Evolutionary conservation across 495 filamentous ascomycete species (phyloP).

Genomic region (Penicillium maclennaniae): DNA sequence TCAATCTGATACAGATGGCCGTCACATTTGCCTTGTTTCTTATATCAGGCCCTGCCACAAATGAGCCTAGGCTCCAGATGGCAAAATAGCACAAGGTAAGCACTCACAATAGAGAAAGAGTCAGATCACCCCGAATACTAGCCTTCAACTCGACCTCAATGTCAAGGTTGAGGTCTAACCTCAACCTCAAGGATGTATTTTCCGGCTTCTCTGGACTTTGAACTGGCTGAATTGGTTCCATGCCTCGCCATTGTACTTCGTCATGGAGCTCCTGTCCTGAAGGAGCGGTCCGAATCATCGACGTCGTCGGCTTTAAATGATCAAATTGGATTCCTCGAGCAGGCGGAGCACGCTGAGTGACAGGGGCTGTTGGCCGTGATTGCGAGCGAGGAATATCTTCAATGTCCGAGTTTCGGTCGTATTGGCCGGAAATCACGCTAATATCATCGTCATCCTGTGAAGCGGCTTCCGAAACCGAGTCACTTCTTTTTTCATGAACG

Average conservation of each 20-base stretch:
- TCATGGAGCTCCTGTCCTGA: neutral
- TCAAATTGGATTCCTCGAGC: neutral
- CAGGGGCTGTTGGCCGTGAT: neutral
- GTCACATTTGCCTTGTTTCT: too few relatives aligned
- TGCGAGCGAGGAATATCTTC: neutral
- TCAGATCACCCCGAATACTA: conserved; percentile 57
- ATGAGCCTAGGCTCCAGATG: too few relatives aligned
- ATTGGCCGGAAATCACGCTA: neutral
- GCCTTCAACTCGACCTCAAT: too few relatives aligned
- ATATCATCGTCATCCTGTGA: neutral
- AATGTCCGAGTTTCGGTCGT: neutral
- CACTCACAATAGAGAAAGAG: conserved; percentile 17
- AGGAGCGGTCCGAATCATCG: neutral
- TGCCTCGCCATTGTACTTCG: neutral
- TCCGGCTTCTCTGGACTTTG: neutral
- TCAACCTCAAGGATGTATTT: conserved; percentile 45
- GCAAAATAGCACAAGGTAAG: neutral
- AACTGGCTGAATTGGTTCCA: neutral
- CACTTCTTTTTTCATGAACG: neutral
- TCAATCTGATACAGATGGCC: too few relatives aligned
- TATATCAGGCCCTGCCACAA: too few relatives aligned
- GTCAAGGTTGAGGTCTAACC: conserved; percentile 40
- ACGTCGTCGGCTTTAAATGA: neutral
- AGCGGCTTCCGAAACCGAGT: neutral
- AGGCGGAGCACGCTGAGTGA: neutral